phyloP scores from a whole-genome alignment of 2,329 filamentous ascomycete genomes.

The Neodidymelliopsis sp. region DNA sequence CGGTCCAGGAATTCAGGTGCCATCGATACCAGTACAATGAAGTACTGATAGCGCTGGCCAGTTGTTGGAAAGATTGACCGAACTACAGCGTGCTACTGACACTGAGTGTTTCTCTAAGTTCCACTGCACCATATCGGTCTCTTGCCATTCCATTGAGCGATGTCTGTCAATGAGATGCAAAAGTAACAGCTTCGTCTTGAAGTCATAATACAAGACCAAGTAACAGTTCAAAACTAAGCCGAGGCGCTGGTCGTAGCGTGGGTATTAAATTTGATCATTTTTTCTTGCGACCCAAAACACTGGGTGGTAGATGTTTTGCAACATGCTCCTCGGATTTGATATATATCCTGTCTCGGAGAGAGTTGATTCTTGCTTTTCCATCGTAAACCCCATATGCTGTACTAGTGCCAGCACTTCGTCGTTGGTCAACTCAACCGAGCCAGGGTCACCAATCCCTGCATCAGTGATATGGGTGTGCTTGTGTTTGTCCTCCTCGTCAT shows the following conservation, averaged over 20 bases:
- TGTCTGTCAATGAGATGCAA: no score
- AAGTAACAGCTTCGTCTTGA: no score
- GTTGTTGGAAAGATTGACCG: not conserved
- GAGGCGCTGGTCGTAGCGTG: no score
- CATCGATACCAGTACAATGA: not conserved
- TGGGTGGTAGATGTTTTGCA: conserved; percentile 81
- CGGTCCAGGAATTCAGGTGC: not conserved
- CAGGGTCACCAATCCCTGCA: conserved; percentile 82
- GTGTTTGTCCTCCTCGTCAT: conserved; percentile 20
- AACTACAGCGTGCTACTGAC: not conserved
- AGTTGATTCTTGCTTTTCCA: conserved; percentile 67
- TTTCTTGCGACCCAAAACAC: conserved; percentile 86
- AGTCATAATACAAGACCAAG: no score
- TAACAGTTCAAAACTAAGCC: no score
- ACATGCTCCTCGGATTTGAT: conserved; percentile 82
- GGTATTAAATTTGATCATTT: conserved; percentile 1
- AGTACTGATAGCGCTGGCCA: not conserved
- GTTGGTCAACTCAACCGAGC: conserved; percentile 87
- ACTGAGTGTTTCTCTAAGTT: not conserved
- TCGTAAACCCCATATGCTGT: conserved; percentile 74
- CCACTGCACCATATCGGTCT: not conserved
- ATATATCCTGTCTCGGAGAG: conserved; percentile 82
- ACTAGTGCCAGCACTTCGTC: conserved; percentile 86
- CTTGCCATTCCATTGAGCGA: no score
- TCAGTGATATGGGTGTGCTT: conserved; percentile 18